phyloP scores from a whole-genome alignment of 179 eudicot genomes.

The Nepenthes alata region DNA sequence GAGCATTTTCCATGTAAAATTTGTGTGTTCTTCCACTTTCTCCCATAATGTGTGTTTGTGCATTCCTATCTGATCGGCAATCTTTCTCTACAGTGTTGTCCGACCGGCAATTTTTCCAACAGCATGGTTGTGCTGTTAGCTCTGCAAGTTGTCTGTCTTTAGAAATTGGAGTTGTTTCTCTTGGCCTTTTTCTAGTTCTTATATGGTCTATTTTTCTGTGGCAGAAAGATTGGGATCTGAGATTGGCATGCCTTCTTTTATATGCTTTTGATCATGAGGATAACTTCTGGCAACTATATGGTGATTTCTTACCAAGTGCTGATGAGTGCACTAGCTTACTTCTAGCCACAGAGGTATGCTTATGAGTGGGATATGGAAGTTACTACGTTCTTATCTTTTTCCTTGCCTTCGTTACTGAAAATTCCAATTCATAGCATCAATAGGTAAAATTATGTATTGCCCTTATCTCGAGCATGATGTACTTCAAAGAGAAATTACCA shows the following conservation, averaged over 20 bases:
- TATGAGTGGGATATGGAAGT: neutral
- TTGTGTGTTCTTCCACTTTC: no score
- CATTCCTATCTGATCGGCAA: no score
- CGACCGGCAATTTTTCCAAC: no score
- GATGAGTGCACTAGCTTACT: constrained; percentile 87
- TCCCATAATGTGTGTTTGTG: no score
- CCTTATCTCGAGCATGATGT: no score
- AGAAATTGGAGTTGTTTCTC: neutral
- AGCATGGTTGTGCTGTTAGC: no score
- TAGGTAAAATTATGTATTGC: neutral
- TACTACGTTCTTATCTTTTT: neutral
- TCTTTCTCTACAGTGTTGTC: no score
- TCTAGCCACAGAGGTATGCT: constrained; percentile 78
- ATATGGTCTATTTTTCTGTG: constrained; percentile 13
- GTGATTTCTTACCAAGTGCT: constrained; percentile 84
- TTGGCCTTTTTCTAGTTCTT: constrained; percentile 4
- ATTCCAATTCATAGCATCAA: neutral
- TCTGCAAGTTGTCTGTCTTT: neutral
- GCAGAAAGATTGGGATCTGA: constrained; percentile 98
- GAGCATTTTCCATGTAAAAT: no score
- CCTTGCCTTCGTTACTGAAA: neutral
- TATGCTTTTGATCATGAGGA: constrained; percentile 67
- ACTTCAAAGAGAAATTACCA: no score
- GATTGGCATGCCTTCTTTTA: constrained; percentile 90
- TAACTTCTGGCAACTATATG: constrained; percentile 89